These are phyloP conservation scores for Podosphaera leucotricha DNA, from an alignment of 2,329 filamentous ascomycete genomes.

Conservation along the genomic window DNA sequence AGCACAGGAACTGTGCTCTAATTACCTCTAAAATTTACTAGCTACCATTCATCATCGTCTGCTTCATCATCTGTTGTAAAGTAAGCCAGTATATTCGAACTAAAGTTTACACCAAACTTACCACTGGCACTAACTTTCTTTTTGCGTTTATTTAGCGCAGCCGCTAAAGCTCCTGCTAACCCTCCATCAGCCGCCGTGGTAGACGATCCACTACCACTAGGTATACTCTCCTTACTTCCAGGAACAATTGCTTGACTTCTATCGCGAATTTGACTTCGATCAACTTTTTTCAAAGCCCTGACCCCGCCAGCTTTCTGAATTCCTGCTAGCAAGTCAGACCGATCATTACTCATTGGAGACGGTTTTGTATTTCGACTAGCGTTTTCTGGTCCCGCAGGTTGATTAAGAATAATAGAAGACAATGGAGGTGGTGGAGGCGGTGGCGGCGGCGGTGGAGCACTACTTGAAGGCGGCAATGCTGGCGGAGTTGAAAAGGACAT, in stretches of 20 bases:
- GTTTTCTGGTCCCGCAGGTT: conserved; percentile 34
- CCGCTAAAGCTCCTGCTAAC: conserved; percentile 64
- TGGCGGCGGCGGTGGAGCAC: conserved; percentile 27
- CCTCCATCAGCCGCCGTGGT: conserved; percentile 33
- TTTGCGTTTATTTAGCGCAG: conserved; percentile 60
- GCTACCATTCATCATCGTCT: conserved; percentile 52
- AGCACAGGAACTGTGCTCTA: too few relatives aligned
- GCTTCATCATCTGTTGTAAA: conserved; percentile 42
- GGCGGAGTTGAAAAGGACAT: conserved; percentile 19
- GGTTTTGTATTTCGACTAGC: conserved; percentile 27
- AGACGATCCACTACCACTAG: conserved; percentile 23
- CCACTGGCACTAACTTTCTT: conserved; percentile 86
- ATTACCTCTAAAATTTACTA: conserved; percentile 1
- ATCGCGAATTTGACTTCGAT: conserved; percentile 44
- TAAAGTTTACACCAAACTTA: conserved; percentile 27
- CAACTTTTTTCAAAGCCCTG: conserved; percentile 51
- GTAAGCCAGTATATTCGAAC: conserved; percentile 6
- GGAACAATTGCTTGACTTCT: conserved; percentile 40
- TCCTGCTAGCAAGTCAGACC: conserved; percentile 40
- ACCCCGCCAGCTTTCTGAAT: conserved; percentile 50
- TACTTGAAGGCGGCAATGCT: conserved; percentile 11
- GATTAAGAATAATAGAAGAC: too few relatives aligned
- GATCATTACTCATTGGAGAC: conserved; percentile 22
- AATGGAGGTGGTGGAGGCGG: conserved; percentile 25
- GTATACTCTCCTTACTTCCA: conserved; percentile 15